Percentiles rank a stretch among this genome's conserved stretches.
Evolutionary conservation across 73 alveolate species (phyloP).

Genomic region (Tetrahymena borealis): DNA sequence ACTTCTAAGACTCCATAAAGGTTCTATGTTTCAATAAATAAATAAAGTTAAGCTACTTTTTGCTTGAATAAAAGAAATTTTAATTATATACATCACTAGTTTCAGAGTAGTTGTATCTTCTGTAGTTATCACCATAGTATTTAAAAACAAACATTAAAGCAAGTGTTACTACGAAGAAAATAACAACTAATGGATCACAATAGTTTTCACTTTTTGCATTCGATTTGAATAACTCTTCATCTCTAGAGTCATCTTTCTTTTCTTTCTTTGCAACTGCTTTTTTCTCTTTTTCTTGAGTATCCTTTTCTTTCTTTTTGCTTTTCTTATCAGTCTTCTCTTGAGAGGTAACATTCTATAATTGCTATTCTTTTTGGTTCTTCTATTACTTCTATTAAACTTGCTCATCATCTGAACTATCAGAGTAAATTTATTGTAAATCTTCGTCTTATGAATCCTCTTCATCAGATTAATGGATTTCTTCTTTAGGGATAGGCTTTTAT

Average conservation of each 20-base stretch:
- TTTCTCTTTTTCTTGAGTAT: not conserved
- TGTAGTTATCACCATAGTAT: not conserved
- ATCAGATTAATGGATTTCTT: not conserved
- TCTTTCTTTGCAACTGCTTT: not conserved
- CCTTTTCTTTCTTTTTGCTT: not conserved
- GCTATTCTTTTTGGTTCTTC: not conserved
- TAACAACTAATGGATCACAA: not conserved
- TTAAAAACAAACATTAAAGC: not conserved
- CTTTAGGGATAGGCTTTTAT: not conserved
- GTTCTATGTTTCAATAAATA: not conserved
- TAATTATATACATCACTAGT: not conserved
- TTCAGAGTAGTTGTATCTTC: not conserved
- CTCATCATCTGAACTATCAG: not conserved
- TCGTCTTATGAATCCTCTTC: not conserved
- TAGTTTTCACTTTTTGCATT: not conserved
- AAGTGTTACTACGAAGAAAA: not conserved
- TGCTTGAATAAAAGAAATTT: not conserved
- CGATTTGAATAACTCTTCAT: not conserved
- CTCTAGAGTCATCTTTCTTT: not conserved
- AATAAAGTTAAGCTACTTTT: not conserved
- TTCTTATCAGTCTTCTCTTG: not conserved
- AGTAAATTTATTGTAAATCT: not conserved
- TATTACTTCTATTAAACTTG: not conserved
- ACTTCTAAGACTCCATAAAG: not conserved
- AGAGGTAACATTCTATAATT: not conserved